phyloP scores from a whole-genome alignment of 257 asterid genomes.

The Nicotiana tabacum region DNA sequence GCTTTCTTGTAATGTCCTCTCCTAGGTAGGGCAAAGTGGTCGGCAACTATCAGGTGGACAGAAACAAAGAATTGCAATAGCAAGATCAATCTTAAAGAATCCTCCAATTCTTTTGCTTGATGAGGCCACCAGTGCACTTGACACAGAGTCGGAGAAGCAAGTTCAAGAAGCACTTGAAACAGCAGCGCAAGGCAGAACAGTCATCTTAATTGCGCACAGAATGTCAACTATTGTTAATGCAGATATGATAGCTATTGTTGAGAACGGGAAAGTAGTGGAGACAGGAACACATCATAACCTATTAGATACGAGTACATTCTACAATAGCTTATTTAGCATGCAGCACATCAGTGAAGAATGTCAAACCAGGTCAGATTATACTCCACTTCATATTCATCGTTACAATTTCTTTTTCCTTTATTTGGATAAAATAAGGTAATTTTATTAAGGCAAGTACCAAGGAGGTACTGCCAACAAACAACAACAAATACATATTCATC shows the following conservation, averaged over 20 bases:
- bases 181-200: conserved; percentile 76
- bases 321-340: conserved; percentile 56
- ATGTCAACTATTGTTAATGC: conserved; percentile 76
- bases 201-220: conserved; percentile 76
- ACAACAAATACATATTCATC: neutral
- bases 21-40: conserved; percentile 80
- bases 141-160: conserved; percentile 76
- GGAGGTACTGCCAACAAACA: too few species aligned
- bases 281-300: conserved; percentile 56
- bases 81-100: conserved; percentile 70
- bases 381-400: neutral
- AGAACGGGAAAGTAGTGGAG: conserved; percentile 55
- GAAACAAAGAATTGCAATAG: conserved; percentile 87
- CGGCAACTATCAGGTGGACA: conserved; percentile 89
- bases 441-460: too few species aligned
- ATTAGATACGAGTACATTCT: conserved; percentile 38
- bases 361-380: conserved; percentile 37
- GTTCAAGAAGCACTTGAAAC: conserved; percentile 81
- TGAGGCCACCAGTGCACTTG: conserved; percentile 93
- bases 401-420: neutral
- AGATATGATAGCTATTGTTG: conserved; percentile 58
- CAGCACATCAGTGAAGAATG: conserved; percentile 53
- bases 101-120: conserved; percentile 81
- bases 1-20: conserved; percentile 10
- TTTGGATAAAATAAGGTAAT: too few species aligned